Evolutionary conservation across 2,329 filamentous ascomycete species (phyloP).

Genomic region (Xylaria sp.): DNA sequence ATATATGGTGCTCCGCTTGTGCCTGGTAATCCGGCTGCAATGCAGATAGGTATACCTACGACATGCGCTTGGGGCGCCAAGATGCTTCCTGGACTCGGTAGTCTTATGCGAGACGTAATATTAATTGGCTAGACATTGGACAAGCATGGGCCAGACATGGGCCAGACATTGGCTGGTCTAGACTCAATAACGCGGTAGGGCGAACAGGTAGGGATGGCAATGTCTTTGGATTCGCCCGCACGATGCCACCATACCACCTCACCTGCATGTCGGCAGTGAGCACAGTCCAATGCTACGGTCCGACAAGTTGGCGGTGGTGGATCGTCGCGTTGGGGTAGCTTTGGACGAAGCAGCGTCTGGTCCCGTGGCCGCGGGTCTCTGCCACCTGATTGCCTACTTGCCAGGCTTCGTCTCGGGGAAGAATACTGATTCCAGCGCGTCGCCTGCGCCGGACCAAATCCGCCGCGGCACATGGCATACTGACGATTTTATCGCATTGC

Average conservation of each 20-base stretch:
- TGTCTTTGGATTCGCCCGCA: conserved; percentile 20
- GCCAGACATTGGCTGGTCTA: conserved; percentile 12
- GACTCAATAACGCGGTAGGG: conserved; percentile 8
- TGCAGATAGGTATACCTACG: neutral
- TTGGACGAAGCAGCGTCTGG: conserved; percentile 14
- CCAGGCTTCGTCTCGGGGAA: conserved; percentile 4
- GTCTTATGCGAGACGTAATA: conserved; percentile 24
- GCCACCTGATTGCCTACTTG: conserved; percentile 17
- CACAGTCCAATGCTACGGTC: conserved; percentile 23
- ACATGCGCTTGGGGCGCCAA: conserved; percentile 14
- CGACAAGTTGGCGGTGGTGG: conserved; percentile 1
- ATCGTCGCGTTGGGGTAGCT: conserved; percentile 26
- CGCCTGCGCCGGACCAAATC: neutral
- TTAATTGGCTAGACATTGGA: neutral
- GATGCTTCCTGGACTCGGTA: conserved; percentile 20
- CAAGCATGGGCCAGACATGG: neutral
- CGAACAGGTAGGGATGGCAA: neutral
- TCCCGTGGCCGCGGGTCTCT: conserved; percentile 23
- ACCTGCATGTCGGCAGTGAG: conserved; percentile 21
- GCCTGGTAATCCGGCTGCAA: conserved; percentile 11
- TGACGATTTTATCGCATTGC: neutral
- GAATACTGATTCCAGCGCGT: conserved; percentile 7
- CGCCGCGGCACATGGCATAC: conserved; percentile 10
- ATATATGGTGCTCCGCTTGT: conserved; percentile 21
- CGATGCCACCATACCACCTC: conserved; percentile 16